Base-by-base conservation (phyloP, 352 stramenopile genomes). In the Globisporangium heterothallicum region DNA sequence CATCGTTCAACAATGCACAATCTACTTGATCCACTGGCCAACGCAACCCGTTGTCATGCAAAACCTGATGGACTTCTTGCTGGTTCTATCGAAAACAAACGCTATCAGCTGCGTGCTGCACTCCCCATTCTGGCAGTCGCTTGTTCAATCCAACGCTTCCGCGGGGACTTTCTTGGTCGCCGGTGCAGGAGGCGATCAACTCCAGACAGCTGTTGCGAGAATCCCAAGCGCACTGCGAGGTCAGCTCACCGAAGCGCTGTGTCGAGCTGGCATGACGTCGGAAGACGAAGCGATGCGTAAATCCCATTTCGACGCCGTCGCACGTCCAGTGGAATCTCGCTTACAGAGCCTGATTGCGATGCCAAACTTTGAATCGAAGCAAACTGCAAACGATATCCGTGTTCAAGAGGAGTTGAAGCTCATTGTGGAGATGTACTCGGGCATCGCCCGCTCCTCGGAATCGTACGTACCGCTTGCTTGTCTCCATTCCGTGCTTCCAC, bases 41-140 rank as follows among this genome's bases (percentile, higher is more conserved):
- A 91, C 82, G 1, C 79, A 94, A 25, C 82, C 84, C 0, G 61
- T 90, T 3, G 80, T 94, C 42, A 91, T 92, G 70, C 64, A 92
- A 57, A 79, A 94, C 29, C 58, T 90, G 4, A 86, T 94, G 43
- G 69, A 91, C 38, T 85, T 87, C 22, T 54, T 94, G 24, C 52
- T 94, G 25, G 59, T 84, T 38, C 57, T 92, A 3, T 78, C 78
- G 1, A 87, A 82, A 44, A 84, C 74, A 18, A 65, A 66, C 53
- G 78, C 69, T 16, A 90, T 91, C 35, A 68, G 62, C 47, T 64
- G 57, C 8, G 69, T 91, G 6, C 30, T 94, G 18, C 56, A 63
- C 32, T 70, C 69, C 1, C 58, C 72, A 13, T 76, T 81, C 55
- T 94, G 82, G 77, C 74, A 87, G 52, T 67, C 77, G 14, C 69